A percentile compares a stretch with the other conserved stretches of the same genome.
phyloP scores from a whole-genome alignment of 768 basidiomycete genomes.

The Coprinopsis cinerea region DNA sequence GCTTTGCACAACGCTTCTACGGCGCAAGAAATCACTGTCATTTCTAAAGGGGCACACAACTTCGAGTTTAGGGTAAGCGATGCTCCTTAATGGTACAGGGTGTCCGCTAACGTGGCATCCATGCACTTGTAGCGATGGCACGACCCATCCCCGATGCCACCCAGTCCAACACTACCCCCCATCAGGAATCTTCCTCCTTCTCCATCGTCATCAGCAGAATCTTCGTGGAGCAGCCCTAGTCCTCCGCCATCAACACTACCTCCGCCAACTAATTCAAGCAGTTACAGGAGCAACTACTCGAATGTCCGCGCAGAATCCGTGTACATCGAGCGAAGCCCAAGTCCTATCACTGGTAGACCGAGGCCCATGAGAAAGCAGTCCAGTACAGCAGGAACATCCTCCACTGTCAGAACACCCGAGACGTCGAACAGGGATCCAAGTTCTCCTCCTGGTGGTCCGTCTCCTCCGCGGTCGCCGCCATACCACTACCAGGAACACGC shows the following conservation, averaged over 20 bases:
- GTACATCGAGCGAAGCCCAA: slow-evolving; percentile 12
- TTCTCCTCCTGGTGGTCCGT: not conserved
- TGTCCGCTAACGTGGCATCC: too few relatives aligned
- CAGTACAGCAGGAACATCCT: not conserved
- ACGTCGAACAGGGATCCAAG: not conserved
- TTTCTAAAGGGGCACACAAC: slow-evolving; percentile 52
- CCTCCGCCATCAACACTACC: slow-evolving; percentile 7
- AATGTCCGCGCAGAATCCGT: not conserved
- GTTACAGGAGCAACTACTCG: not conserved
- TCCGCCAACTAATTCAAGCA: not conserved
- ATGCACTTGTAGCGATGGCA: slow-evolving; percentile 56
- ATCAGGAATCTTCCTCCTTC: slow-evolving; percentile 21
- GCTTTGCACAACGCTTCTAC: slow-evolving; percentile 78
- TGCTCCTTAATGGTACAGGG: slow-evolving; percentile 1
- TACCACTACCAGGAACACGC: not conserved
- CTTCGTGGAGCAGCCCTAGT: slow-evolving; percentile 17
- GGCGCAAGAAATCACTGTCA: slow-evolving; percentile 73
- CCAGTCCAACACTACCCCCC: slow-evolving; percentile 33
- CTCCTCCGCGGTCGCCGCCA: slow-evolving; percentile 4
- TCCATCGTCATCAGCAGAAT: slow-evolving; percentile 20
- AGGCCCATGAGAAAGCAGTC: slow-evolving; percentile 6
- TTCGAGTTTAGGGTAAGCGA: slow-evolving; percentile 47
- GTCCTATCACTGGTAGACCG: slow-evolving; percentile 10
- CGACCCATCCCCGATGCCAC: slow-evolving; percentile 60
- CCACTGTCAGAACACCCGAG: not conserved